Evolutionary conservation across 495 filamentous ascomycete genomes (phyloP).

Genomic region (Cryomyces antarcticus): DNA sequence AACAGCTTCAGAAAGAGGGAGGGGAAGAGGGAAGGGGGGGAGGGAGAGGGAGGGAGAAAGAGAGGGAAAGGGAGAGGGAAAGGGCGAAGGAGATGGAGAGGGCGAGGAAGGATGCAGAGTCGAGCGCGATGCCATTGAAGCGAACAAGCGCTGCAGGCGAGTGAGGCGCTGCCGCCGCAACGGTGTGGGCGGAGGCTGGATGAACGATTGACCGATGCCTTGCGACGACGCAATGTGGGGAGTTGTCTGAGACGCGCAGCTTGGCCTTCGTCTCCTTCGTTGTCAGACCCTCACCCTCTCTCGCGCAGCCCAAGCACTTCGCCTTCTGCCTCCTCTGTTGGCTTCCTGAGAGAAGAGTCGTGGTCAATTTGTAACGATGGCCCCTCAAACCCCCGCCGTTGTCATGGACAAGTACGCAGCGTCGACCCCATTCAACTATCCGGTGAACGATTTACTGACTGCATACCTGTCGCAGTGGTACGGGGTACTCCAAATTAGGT

Average conservation of each 20-base stretch:
- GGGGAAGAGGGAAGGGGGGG: no score
- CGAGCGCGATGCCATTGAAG: no score
- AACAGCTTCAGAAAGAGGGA: no score
- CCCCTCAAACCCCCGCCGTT: conserved; percentile 97
- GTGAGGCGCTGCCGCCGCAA: no score
- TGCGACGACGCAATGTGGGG: neutral
- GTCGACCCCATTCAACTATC: conserved; percentile 3
- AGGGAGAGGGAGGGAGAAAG: no score
- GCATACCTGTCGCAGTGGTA: conserved; percentile 45
- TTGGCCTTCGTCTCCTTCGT: neutral
- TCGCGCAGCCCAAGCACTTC: neutral
- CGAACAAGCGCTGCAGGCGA: no score
- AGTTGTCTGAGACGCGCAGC: neutral
- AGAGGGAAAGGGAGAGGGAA: no score
- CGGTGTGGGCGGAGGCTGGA: no score
- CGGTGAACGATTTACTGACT: neutral
- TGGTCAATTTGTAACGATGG: conserved; percentile 33
- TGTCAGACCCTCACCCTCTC: neutral
- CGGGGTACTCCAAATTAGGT: conserved; percentile 97
- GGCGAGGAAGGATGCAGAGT: no score
- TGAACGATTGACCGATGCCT: neutral
- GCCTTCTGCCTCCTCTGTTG: neutral
- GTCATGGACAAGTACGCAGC: conserved; percentile 99
- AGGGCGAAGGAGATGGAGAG: no score
- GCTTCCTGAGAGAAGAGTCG: no score